Evolutionary conservation across 768 basidiomycete genomes (phyloP), one percentile per base, ranked within the genome.

Genomic region (Rhodotorula kratochvilovae): DNA sequence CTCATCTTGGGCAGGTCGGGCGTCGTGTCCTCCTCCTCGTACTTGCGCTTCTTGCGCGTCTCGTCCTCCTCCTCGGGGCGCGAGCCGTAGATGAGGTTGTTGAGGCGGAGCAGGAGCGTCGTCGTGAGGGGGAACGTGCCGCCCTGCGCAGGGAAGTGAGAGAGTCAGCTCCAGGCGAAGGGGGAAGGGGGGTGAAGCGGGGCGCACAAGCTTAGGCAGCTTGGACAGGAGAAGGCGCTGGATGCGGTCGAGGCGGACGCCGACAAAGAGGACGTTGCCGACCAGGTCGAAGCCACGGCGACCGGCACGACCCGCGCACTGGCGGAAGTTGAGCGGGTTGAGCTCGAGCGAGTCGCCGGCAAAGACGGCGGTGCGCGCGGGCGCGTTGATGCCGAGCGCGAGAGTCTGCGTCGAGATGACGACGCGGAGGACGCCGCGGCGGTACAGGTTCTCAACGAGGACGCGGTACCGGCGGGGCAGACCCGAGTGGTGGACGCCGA

Each of bases 361-460:
- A 50, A 76, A 75, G 36, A 70, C 68, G 48, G 85, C 82, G 0
- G 89, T 87, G 75, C 85, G 88, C 0, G 87, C 83, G 1, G 89
- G 89, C 0, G 88, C 88, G 76, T 90, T 90, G 76, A 90, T 90
- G 67, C 89, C 89, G 23, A 90, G 81, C 2, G 89, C 88, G 65
- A 89, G 81, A 11, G 88, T 89, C 87, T 86, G 85, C 66, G 88
- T 89, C 17, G 89, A 85, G 70, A 90, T 85, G 43, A 89, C 82
- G 12, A 90, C 86, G 29, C 86, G 85, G 55, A 90, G 69, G 70
- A 85, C 87, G 3, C 88, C 87, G 39, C 82, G 80, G 31, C 88
- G 84, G 78, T 88, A 74, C 66, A 69, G 85, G 86, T 84, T 85
- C 82, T 88, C 87, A 0, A 88, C 81, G 0, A 87, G 71, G 56